phyloP scores from a whole-genome alignment of 306 rosid species.

The Castanea mollissima region DNA sequence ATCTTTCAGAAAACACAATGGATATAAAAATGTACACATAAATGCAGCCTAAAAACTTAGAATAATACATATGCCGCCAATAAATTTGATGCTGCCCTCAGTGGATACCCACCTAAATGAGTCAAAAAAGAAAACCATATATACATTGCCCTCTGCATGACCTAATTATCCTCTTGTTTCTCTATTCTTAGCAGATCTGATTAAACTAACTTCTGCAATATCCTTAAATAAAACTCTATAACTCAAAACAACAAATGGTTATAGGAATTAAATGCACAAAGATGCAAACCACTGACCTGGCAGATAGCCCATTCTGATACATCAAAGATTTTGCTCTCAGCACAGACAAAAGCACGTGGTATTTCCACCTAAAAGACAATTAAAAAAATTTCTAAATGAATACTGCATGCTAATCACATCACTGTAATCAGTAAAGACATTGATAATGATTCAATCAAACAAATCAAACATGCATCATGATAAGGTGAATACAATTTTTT shows the following conservation, averaged over 20 bases:
- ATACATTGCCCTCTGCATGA: neutral
- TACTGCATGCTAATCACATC: neutral
- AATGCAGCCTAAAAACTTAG: too few relatives aligned
- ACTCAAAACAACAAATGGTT: neutral
- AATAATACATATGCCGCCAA: neutral
- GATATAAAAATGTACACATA: neutral
- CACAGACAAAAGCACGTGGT: conserved; percentile 98
- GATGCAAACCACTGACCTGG: conserved; percentile 61
- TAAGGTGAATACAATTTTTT: neutral
- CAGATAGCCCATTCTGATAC: conserved; percentile 99
- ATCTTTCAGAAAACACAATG: neutral
- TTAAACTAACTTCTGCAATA: neutral
- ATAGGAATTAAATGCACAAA: neutral
- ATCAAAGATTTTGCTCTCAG: conserved; percentile 94
- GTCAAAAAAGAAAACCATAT: neutral
- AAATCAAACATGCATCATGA: neutral
- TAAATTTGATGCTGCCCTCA: neutral
- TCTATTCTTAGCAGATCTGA: neutral
- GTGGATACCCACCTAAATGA: neutral
- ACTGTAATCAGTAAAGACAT: neutral
- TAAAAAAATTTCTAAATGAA: conserved; percentile 9
- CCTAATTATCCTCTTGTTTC: neutral
- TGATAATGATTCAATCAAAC: neutral
- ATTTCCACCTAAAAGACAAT: conserved; percentile 69
- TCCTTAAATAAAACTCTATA: neutral